Conservation (phyloP, 306 rosid genomes). For the Vigna hirtella region DNA sequence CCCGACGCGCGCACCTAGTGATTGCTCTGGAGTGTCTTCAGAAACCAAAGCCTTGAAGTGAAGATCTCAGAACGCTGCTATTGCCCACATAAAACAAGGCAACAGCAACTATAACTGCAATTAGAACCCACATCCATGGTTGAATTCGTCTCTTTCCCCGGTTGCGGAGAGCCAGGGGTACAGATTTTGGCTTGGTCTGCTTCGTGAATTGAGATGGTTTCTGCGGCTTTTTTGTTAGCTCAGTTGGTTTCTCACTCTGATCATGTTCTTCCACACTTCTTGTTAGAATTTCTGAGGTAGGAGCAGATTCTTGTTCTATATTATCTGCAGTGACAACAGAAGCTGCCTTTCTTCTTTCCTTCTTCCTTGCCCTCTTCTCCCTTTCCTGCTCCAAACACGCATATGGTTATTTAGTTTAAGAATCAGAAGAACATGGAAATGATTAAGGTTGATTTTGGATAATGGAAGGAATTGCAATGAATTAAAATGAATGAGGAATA, state of each 20-base stretch:
- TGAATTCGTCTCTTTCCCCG: constrained; percentile 77
- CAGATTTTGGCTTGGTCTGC: constrained; percentile 65
- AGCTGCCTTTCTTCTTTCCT: constrained; percentile 69
- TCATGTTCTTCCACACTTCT: constrained; percentile 51
- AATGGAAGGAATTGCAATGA: neutral
- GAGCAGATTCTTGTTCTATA: constrained; percentile 55
- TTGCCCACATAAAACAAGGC: constrained; percentile 63
- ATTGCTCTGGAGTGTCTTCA: constrained; percentile 51
- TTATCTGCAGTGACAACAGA: constrained; percentile 45
- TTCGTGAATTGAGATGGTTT: constrained; percentile 58
- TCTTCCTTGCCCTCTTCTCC: constrained; percentile 76
- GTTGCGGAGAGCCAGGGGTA: constrained; percentile 76
- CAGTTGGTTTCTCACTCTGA: constrained; percentile 51
- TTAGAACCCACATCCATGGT: constrained; percentile 77
- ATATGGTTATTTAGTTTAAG: constrained; percentile 23
- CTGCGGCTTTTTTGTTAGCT: constrained; percentile 56
- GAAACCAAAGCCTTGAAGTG: constrained; percentile 54
- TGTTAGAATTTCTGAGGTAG: constrained; percentile 48
- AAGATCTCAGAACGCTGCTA: constrained; percentile 51
- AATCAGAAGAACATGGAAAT: neutral
- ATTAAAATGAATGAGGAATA: neutral
- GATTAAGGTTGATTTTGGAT: neutral
- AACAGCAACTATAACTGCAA: constrained; percentile 45
- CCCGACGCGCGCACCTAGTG: constrained; percentile 44
- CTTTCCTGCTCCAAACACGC: constrained; percentile 61